These are phyloP conservation scores for Hyaloscypha hepaticicola DNA, from an alignment of 495 filamentous ascomycete genomes.

Conservation along the genomic window DNA sequence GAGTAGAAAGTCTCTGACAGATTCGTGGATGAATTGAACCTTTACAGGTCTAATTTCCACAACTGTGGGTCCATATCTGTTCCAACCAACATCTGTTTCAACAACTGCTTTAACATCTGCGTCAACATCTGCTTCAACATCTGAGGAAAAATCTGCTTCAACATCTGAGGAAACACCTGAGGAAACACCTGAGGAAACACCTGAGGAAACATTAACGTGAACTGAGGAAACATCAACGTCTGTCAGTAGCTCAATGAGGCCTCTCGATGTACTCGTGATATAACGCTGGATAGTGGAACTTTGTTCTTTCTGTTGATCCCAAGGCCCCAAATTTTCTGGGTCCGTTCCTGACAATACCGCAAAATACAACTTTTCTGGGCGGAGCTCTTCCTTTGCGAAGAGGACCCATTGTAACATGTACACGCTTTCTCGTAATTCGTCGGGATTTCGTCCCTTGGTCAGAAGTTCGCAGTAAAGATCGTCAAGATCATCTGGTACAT, in stretches of 20 bases:
- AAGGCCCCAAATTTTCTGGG: constrained; percentile 18
- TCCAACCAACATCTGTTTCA: not conserved
- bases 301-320: constrained; percentile 9
- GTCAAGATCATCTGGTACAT: constrained; percentile 30
- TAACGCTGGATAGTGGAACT: constrained; percentile 27
- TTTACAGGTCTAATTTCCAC: not conserved
- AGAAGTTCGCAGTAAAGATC: constrained; percentile 31
- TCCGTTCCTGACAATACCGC: constrained; percentile 27
- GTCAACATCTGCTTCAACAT: not conserved
- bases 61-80: not conserved
- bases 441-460: constrained; percentile 5
- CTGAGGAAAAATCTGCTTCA: not conserved
- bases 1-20: constrained; percentile 39
- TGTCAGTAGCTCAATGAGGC: constrained; percentile 36
- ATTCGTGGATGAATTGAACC: constrained; percentile 43
- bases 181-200: not conserved
- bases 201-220: not conserved
- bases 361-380: constrained; percentile 33
- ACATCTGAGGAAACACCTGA: not conserved
- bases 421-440: constrained; percentile 2
- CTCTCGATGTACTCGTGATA: constrained; percentile 32
- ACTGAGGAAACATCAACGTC: too few relatives aligned
- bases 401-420: constrained; percentile 38
- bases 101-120: not conserved
- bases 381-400: constrained; percentile 29